These are phyloP conservation scores for Epichloe baconii DNA, from an alignment of 2,329 filamentous ascomycete species.

Conservation along the genomic window DNA sequence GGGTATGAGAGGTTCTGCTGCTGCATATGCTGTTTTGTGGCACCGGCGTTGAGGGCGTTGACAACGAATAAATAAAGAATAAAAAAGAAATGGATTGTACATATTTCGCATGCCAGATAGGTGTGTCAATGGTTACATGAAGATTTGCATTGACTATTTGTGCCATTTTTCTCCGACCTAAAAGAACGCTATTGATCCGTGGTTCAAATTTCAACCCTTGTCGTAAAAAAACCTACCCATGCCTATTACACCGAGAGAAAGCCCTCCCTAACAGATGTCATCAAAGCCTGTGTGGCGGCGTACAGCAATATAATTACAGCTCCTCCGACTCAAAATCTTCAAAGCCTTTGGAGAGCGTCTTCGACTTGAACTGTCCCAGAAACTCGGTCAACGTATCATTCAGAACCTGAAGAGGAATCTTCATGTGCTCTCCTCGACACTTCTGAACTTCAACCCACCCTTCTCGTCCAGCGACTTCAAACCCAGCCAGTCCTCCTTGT, in stretches of 20 bases:
- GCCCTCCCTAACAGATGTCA: no score
- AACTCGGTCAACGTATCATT: slow-evolving; percentile 52
- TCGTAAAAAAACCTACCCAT: not conserved
- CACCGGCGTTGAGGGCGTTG: slow-evolving; percentile 20
- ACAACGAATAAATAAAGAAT: not conserved
- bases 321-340: slow-evolving; percentile 20
- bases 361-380: slow-evolving; percentile 41
- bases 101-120: slow-evolving; percentile 1
- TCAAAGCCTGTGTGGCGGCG: no score
- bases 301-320: slow-evolving; percentile 16
- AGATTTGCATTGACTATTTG: not conserved
- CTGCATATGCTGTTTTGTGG: slow-evolving; percentile 9
- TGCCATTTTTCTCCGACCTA: not conserved
- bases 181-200: not conserved
- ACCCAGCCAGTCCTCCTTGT: slow-evolving; percentile 88
- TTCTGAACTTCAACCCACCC: slow-evolving; percentile 64
- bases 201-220: not conserved
- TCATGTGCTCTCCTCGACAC: slow-evolving; percentile 68
- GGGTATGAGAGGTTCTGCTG: slow-evolving; percentile 2
- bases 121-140: not conserved
- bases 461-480: slow-evolving; percentile 66
- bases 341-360: slow-evolving; percentile 13
- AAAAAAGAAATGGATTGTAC: slow-evolving; percentile 6
- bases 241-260: not conserved
- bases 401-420: slow-evolving; percentile 53